Conservation (phyloP, 371 early-diverging fungal genomes). For the Cokeromyces recurvatus region DNA sequence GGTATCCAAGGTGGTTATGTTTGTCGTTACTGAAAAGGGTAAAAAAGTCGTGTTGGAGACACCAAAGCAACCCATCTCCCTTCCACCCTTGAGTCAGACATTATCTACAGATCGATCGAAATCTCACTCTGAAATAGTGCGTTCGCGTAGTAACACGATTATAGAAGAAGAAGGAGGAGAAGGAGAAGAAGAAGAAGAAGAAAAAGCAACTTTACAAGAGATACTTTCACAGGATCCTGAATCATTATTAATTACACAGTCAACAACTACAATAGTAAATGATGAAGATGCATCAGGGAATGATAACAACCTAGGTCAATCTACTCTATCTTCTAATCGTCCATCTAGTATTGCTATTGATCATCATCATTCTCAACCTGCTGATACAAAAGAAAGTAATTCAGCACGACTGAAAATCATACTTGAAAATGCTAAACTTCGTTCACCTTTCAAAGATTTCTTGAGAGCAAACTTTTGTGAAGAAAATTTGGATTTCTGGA, state of each 20-base stretch:
- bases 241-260: slow-evolving; percentile 5
- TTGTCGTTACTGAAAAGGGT: slow-evolving; percentile 24
- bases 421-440: slow-evolving; percentile 51
- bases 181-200: neutral
- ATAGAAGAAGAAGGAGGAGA: neutral
- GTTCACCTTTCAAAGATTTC: slow-evolving; percentile 63
- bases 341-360: slow-evolving; percentile 14
- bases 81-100: slow-evolving; percentile 9
- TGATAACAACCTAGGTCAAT: neutral
- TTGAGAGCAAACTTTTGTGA: slow-evolving; percentile 64
- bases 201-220: slow-evolving; percentile 15
- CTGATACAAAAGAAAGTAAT: slow-evolving; percentile 51
- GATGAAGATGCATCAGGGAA: neutral
- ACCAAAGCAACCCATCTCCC: slow-evolving; percentile 10
- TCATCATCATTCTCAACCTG: neutral
- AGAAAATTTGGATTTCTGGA: slow-evolving; percentile 69
- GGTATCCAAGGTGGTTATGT: slow-evolving; percentile 16
- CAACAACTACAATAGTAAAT: slow-evolving; percentile 4
- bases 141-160: slow-evolving; percentile 6
- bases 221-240: slow-evolving; percentile 17
- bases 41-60: slow-evolving; percentile 16
- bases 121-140: neutral
- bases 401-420: slow-evolving; percentile 55
- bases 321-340: neutral
- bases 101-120: slow-evolving; percentile 1